These are phyloP conservation scores for Phoenix dactylifera DNA, from an alignment of 176 grass and related monocot species.

Conservation along the genomic window DNA sequence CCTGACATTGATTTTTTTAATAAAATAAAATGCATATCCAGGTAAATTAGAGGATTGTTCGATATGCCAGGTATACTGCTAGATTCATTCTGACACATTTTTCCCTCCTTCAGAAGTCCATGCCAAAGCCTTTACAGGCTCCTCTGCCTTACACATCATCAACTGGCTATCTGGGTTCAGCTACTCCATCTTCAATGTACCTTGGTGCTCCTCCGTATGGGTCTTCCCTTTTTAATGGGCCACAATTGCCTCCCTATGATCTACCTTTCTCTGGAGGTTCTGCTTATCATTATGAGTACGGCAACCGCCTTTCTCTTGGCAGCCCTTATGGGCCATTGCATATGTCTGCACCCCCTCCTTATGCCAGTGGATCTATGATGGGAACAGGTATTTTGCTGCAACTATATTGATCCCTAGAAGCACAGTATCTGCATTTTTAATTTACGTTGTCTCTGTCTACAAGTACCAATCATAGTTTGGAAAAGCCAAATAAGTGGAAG, in stretches of 20 bases:
- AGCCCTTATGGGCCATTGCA: slow-evolving; percentile 61
- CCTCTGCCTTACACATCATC: slow-evolving; percentile 34
- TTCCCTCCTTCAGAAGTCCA: slow-evolving; percentile 22
- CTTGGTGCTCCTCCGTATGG: slow-evolving; percentile 42
- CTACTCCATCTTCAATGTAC: slow-evolving; percentile 59
- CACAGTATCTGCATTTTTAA: too few species aligned
- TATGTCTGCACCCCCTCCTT: slow-evolving; percentile 43
- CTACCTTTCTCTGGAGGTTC: slow-evolving; percentile 62
- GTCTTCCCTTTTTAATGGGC: slow-evolving; percentile 44
- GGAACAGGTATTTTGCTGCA: slow-evolving; percentile 35
- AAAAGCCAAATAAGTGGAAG: too few species aligned
- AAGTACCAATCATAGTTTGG: too few species aligned
- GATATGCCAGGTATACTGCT: too few species aligned
- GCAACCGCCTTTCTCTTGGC: slow-evolving; percentile 45
- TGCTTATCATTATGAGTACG: slow-evolving; percentile 58
- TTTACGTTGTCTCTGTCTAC: too few species aligned
- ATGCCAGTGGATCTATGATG: slow-evolving; percentile 55
- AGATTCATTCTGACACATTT: too few species aligned
- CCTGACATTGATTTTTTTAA: too few species aligned
- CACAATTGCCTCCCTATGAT: slow-evolving; percentile 38
- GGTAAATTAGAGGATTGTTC: too few species aligned
- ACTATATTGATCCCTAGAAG: too few species aligned
- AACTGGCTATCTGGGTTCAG: slow-evolving; percentile 48
- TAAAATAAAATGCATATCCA: too few species aligned
- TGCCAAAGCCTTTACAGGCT: slow-evolving; percentile 42